phyloP scores from a whole-genome alignment of 1,139 yeast genomes.

The Hyphopichia burtonii region DNA sequence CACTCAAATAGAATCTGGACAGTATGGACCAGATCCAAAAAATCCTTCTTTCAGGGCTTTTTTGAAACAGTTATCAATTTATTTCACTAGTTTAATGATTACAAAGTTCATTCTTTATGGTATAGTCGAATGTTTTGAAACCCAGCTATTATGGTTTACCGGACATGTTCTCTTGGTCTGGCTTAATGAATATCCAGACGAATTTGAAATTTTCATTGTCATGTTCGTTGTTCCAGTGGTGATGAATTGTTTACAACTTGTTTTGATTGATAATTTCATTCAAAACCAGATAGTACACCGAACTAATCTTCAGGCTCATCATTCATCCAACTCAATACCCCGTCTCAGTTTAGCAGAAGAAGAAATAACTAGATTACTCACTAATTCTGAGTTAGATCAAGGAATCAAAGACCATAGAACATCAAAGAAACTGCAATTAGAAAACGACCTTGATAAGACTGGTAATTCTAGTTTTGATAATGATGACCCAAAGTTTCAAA shows the following conservation, averaged over 20 bases:
- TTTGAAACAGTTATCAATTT: conserved; percentile 70
- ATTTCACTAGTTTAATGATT: conserved; percentile 59
- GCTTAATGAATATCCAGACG: conserved; percentile 74
- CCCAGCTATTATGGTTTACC: conserved; percentile 45
- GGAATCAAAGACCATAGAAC: not conserved
- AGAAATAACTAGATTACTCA: conserved; percentile 2
- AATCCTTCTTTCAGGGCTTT: conserved; percentile 70
- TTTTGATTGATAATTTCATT: conserved; percentile 83
- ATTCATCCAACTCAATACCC: conserved; percentile 9
- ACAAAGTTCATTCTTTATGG: conserved; percentile 56
- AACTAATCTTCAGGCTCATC: conserved; percentile 18
- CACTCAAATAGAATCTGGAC: conserved; percentile 72
- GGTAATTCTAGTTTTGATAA: conserved; percentile 3
- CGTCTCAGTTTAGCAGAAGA: conserved; percentile 6
- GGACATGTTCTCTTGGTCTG: conserved; percentile 57
- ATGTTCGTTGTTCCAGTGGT: conserved; percentile 77
- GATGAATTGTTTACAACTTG: conserved; percentile 84
- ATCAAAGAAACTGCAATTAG: no score
- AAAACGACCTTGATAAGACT: conserved; percentile 1
- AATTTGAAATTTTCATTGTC: conserved; percentile 80
- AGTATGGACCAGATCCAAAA: conserved; percentile 59
- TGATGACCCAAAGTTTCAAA: not conserved
- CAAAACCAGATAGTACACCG: conserved; percentile 44
- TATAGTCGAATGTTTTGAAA: conserved; percentile 39
- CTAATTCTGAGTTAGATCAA: not conserved